Evolutionary conservation across 495 filamentous ascomycete species (phyloP).

Genomic region (Penicillium nucicola): DNA sequence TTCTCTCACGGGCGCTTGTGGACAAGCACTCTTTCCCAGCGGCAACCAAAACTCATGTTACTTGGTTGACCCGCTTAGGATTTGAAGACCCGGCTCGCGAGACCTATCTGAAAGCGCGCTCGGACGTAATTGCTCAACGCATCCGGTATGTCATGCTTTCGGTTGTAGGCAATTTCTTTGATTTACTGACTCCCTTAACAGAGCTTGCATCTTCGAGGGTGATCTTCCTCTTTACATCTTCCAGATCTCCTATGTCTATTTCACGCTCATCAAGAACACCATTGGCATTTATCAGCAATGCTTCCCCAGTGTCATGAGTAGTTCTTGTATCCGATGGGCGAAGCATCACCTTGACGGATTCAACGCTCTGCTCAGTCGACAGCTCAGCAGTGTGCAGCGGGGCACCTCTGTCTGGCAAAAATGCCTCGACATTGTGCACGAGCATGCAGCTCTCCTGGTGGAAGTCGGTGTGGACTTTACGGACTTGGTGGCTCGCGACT

Average conservation of each 20-base stretch:
- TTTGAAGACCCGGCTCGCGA: conserved; percentile 87
- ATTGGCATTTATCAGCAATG: conserved; percentile 83
- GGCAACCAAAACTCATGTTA: conserved; percentile 70
- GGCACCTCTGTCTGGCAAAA: conserved; percentile 69
- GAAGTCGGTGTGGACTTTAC: conserved; percentile 91
- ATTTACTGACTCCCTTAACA: conserved; percentile 38
- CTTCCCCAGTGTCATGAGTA: conserved; percentile 82
- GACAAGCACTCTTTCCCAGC: conserved; percentile 67
- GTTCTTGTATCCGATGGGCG: conserved; percentile 92
- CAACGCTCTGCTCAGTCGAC: conserved; percentile 74
- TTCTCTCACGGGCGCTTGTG: conserved; percentile 70
- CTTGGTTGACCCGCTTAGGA: conserved; percentile 79
- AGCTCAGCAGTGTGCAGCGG: conserved; percentile 75
- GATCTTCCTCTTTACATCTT: conserved; percentile 89
- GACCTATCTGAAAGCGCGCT: conserved; percentile 76
- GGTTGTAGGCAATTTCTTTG: background rate
- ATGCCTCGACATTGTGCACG: conserved; percentile 77
- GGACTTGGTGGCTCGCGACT: conserved; percentile 55
- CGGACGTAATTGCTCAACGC: conserved; percentile 71
- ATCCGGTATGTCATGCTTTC: conserved; percentile 60
- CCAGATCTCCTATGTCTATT: conserved; percentile 95
- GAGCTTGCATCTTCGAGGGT: conserved; percentile 91
- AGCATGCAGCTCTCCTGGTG: conserved; percentile 73
- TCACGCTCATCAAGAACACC: conserved; percentile 88
- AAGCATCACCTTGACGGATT: conserved; percentile 89